Conservation (phyloP, 768 basidiomycete species). For the Pulveroboletus sp. region DNA sequence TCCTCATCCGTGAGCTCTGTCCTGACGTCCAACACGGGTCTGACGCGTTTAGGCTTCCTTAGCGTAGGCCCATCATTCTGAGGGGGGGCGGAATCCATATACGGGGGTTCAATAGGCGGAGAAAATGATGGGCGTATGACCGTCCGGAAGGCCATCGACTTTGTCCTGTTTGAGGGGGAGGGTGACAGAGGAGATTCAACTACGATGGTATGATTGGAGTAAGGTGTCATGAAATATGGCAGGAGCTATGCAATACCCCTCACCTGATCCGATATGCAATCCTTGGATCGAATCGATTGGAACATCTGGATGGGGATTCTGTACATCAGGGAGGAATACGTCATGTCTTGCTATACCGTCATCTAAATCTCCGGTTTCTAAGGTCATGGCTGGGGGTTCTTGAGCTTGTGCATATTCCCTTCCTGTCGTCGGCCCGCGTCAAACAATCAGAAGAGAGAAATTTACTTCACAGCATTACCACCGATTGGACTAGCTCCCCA, state of each 20-base stretch:
- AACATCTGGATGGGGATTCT: neutral
- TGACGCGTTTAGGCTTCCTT: slow-evolving; percentile 47
- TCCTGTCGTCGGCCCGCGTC: slow-evolving; percentile 9
- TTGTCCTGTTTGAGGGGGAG: slow-evolving; percentile 1
- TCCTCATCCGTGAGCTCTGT: slow-evolving; percentile 83
- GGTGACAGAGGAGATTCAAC: slow-evolving; percentile 4
- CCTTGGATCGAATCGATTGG: slow-evolving; percentile 1
- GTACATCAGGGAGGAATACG: neutral
- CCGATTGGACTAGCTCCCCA: slow-evolving; percentile 43
- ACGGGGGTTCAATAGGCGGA: neutral
- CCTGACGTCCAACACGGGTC: slow-evolving; percentile 62
- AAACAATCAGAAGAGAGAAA: neutral
- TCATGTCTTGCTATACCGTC: slow-evolving; percentile 20
- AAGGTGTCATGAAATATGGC: too few species aligned
- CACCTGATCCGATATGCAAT: slow-evolving; percentile 6
- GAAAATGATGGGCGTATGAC: neutral
- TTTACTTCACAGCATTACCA: slow-evolving; percentile 15
- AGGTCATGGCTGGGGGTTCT: slow-evolving; percentile 14
- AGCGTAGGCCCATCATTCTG: slow-evolving; percentile 1
- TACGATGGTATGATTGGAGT: too few species aligned
- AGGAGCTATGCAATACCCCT: too few species aligned
- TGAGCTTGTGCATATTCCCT: slow-evolving; percentile 17
- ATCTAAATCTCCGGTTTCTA: slow-evolving; percentile 20
- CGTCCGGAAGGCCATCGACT: slow-evolving; percentile 5
- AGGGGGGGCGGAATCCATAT: neutral